Conservation (phyloP, 2,329 filamentous ascomycete species). For the Bipolaris cookei region DNA sequence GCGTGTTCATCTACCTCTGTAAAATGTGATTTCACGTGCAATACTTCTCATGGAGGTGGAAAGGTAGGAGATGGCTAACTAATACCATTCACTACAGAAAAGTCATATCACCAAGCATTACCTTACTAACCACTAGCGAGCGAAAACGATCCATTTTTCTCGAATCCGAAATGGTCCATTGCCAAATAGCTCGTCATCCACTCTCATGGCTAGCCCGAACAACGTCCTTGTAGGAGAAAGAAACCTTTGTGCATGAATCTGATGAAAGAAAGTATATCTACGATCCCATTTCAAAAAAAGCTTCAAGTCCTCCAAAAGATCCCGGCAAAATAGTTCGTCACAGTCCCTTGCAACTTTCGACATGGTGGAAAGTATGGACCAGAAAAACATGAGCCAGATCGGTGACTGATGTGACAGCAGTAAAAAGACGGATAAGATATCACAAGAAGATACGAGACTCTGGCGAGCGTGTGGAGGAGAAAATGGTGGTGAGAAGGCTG, state of each 20-base stretch:
- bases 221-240: conserved; percentile 8
- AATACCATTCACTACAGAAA: neutral
- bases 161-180: conserved; percentile 1
- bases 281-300: conserved; percentile 7
- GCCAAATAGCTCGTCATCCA: neutral
- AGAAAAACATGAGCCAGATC: conserved; percentile 12
- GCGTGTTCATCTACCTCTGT: neutral
- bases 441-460: conserved; percentile 10
- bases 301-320: conserved; percentile 31
- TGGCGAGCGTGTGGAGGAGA: conserved; percentile 1
- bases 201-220: neutral
- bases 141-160: neutral
- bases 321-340: conserved; percentile 25
- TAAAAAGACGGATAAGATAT: neutral
- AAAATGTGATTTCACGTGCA: neutral
- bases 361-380: conserved; percentile 33
- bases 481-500: neutral
- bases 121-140: neutral
- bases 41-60: no score
- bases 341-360: conserved; percentile 8
- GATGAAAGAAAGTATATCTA: neutral
- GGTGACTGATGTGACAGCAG: conserved; percentile 4
- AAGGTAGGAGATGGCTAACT: neutral
- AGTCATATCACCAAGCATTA: neutral
- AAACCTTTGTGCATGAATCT: conserved; percentile 19